Percentiles rank a stretch among this genome's conserved stretches.
These are phyloP conservation scores for Leishmania guyanensis DNA, from an alignment of 208 protist genomes.

Conservation along the genomic window DNA sequence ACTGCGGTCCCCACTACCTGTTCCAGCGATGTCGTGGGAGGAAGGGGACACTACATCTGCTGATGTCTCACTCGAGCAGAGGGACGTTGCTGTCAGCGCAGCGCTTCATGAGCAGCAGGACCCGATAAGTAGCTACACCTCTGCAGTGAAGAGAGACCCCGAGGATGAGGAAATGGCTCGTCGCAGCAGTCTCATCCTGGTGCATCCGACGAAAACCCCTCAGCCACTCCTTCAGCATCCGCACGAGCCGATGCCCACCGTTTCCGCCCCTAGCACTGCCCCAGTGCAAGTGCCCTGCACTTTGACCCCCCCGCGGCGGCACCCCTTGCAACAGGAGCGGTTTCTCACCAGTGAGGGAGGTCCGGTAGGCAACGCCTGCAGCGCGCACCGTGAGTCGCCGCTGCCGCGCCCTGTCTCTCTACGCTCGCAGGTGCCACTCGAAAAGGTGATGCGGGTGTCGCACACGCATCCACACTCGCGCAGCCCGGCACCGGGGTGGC, in stretches of 20 bases:
- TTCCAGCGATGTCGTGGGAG: not conserved
- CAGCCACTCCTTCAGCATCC: slow-evolving; percentile 42
- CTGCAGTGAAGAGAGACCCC: not conserved
- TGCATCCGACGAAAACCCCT: slow-evolving; percentile 11
- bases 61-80: slow-evolving; percentile 3
- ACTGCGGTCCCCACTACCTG: not conserved
- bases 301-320: slow-evolving; percentile 16
- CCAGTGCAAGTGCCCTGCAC: slow-evolving; percentile 34
- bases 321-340: not conserved
- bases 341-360: not conserved
- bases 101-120: no score
- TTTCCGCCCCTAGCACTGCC: slow-evolving; percentile 13
- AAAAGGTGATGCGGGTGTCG: not conserved
- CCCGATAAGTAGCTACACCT: no score
- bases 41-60: slow-evolving; percentile 6
- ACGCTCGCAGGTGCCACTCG: slow-evolving; percentile 46
- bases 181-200: slow-evolving; percentile 42
- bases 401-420: slow-evolving; percentile 72
- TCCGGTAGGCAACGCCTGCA: no score
- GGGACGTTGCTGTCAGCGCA: not conserved
- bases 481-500: not conserved
- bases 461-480: not conserved
- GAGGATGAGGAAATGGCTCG: not conserved
- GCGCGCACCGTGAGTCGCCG: slow-evolving; percentile 27
- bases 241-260: slow-evolving; percentile 30